These are phyloP conservation scores for Ceratocystis huliohia DNA, from an alignment of 2,329 filamentous ascomycete species.

Conservation along the genomic window DNA sequence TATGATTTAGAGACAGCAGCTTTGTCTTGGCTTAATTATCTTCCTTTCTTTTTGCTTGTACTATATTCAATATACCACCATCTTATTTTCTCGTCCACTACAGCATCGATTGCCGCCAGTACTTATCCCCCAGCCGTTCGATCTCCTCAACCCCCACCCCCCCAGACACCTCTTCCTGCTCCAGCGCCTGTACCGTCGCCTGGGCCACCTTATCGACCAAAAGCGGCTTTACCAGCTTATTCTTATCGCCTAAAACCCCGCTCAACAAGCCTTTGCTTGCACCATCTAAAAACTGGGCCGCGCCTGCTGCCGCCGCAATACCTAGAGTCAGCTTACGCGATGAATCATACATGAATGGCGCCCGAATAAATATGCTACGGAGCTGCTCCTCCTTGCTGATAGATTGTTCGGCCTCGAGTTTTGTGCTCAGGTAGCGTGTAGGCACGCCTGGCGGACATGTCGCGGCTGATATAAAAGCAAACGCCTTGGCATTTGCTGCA, in stretches of 20 bases:
- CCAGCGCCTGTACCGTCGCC: conserved; percentile 76
- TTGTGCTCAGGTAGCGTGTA: conserved; percentile 74
- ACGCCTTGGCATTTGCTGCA: conserved; percentile 50
- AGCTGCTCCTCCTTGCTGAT: conserved; percentile 44
- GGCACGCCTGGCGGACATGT: conserved; percentile 77
- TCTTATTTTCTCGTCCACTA: conserved; percentile 32
- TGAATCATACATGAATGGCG: conserved; percentile 80
- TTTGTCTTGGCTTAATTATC: neutral
- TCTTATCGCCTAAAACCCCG: conserved; percentile 59
- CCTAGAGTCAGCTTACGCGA: conserved; percentile 72
- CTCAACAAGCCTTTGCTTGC: conserved; percentile 64
- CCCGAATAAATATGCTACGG: conserved; percentile 69
- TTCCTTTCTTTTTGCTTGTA: neutral
- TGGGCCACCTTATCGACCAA: conserved; percentile 80
- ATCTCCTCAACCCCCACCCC: conserved; percentile 68
- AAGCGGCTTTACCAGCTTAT: conserved; percentile 64
- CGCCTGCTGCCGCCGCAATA: conserved; percentile 63
- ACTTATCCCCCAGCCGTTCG: conserved; percentile 64
- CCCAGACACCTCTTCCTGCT: conserved; percentile 58
- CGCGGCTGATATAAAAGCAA: conserved; percentile 81
- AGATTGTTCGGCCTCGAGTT: conserved; percentile 73
- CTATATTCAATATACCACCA: neutral
- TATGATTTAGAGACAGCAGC: conserved; percentile 52
- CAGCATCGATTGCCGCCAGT: conserved; percentile 85
- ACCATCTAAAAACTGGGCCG: conserved; percentile 64